Conservation (phyloP, 345 rosid species). For the Euphorbia pulcherrima region DNA sequence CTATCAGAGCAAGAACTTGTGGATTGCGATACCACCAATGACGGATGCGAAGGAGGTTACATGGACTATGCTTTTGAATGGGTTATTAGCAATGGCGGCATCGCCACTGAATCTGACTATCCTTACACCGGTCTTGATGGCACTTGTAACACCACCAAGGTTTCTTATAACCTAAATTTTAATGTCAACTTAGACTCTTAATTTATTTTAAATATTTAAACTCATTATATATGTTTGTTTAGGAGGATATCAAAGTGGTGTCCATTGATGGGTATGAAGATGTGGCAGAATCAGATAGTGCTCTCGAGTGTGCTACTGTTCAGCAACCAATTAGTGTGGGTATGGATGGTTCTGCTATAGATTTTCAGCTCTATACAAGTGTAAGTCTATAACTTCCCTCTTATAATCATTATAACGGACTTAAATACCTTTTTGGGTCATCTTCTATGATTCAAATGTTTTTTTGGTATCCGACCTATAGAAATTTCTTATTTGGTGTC, state of each 20-base stretch:
- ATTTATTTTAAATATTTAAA: not conserved
- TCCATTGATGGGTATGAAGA: conserved; percentile 62
- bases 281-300: conserved; percentile 54
- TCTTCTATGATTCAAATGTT: too few relatives aligned
- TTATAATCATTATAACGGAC: too few relatives aligned
- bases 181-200: too few relatives aligned
- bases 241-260: conserved; percentile 53
- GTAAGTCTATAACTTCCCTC: conserved; percentile 32
- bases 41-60: conserved; percentile 74
- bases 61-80: conserved; percentile 80
- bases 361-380: conserved; percentile 70
- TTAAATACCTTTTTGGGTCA: too few relatives aligned
- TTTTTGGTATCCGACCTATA: too few relatives aligned
- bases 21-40: conserved; percentile 52
- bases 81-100: conserved; percentile 63
- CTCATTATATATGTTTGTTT: conserved; percentile 13
- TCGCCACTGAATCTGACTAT: conserved; percentile 53
- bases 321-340: conserved; percentile 74
- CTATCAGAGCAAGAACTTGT: conserved; percentile 72
- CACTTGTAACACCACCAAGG: conserved; percentile 58
- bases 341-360: conserved; percentile 65
- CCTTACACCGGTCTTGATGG: conserved; percentile 58
- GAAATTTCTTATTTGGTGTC: too few relatives aligned
- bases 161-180: too few relatives aligned
- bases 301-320: conserved; percentile 56